Percentiles rank a stretch among this genome's conserved stretches.
Evolutionary conservation across 1,284 basidiomycete genomes (phyloP).

Genomic region (Kwoniella shivajii): DNA sequence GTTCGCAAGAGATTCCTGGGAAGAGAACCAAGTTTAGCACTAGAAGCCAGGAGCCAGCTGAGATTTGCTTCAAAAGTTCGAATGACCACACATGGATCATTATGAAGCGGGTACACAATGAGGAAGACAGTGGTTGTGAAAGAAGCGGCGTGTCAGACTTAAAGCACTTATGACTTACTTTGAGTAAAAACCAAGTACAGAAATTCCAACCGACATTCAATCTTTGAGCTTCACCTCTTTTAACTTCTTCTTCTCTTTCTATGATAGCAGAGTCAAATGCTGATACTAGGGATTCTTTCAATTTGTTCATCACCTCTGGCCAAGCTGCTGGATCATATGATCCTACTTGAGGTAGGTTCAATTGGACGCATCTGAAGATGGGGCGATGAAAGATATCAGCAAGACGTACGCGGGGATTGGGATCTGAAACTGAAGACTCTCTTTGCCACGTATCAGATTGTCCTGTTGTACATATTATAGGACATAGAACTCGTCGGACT

Average conservation of each 20-base stretch:
- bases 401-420: no score
- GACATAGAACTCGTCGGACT: no score
- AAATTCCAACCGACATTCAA: conserved; percentile 95
- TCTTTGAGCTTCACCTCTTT: conserved; percentile 78
- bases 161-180: conserved; percentile 68
- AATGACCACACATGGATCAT: no score
- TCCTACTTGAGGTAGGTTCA: conserved; percentile 53
- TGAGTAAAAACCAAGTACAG: conserved; percentile 91
- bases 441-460: background rate
- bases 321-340: conserved; percentile 72
- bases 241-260: conserved; percentile 83
- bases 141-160: no score
- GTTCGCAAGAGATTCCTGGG: conserved; percentile 85
- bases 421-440: no score
- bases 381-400: no score
- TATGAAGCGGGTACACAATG: no score
- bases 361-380: conserved; percentile 69
- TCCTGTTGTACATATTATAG: background rate
- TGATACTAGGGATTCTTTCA: conserved; percentile 82
- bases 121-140: no score
- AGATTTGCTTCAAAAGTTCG: no score
- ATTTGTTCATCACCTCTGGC: conserved; percentile 83
- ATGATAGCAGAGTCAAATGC: conserved; percentile 79
- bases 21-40: background rate
- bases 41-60: no score